Evolutionary conservation across 202 grass and related monocot species (phyloP).

Genomic region (Setaria viridis): DNA sequence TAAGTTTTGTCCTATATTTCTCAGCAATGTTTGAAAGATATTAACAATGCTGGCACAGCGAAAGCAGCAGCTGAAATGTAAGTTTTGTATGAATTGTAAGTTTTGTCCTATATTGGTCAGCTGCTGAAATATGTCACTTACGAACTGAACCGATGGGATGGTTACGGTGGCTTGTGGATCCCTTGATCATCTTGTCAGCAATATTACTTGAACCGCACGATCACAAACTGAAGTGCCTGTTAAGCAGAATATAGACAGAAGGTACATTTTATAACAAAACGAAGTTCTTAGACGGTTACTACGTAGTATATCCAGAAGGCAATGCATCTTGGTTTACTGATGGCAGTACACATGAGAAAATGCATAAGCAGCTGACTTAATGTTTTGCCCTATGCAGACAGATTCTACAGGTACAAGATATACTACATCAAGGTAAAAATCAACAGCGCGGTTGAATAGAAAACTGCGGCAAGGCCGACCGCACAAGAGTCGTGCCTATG

Average conservation of each 20-base stretch:
- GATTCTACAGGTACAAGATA: too few species aligned
- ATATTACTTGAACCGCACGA: conserved; percentile 32
- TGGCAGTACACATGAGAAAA: neutral
- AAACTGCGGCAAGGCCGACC: neutral
- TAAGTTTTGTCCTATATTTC: neutral
- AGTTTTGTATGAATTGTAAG: too few species aligned
- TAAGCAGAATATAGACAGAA: conserved; percentile 17
- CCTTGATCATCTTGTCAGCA: conserved; percentile 43
- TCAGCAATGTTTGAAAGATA: neutral
- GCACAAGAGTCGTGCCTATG: neutral
- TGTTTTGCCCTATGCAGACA: neutral
- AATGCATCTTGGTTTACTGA: neutral
- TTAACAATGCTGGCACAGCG: neutral
- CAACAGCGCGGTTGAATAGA: neutral
- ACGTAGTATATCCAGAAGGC: neutral
- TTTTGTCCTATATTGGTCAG: neutral
- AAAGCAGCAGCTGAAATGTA: neutral
- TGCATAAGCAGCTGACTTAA: neutral
- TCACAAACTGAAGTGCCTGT: conserved; percentile 26
- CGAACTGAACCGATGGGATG: conserved; percentile 56
- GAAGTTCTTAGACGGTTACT: neutral
- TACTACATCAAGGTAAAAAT: neutral
- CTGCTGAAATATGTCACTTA: conserved; percentile 46
- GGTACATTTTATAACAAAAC: neutral
- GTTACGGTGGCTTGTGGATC: conserved; percentile 11